Evolutionary conservation across 345 rosid species (phyloP), one percentile per base, ranked within the genome.

Genomic region (Chamaenerion angustifolium): DNA sequence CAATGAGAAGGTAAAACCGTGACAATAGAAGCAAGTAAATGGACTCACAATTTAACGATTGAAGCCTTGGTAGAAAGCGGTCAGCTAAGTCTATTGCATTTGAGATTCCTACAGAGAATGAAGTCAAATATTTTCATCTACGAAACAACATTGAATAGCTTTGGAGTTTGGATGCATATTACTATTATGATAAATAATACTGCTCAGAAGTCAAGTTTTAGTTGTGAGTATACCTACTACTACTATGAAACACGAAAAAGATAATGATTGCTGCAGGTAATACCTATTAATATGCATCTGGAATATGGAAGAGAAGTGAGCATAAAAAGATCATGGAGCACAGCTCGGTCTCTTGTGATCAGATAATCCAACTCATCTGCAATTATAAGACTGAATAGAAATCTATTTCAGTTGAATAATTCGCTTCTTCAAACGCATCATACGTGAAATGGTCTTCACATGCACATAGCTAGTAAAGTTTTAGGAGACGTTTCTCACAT

Each of bases 321-420:
- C 94, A 83, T 79, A 69, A 90, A 89, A 52, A 90, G 85, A 71
- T 90, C 95, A 56, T 90, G 82, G 49, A 90, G 94, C 43, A 90
- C 88, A 56, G 73, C 83, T 9, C 86, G 65, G 67, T 90, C 98
- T 62, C 61, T 79, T 11, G 94, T 86, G 43, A 90, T 81, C 66
- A 90, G 61, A 67, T 81, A 90, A 63, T 86, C 98, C 78, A 90
- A 62, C 71, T 85, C 98, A 67, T 86, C 98, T 12, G 79, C 92
- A 63, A 89, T 73, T 42, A 89, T 54, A 7, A 89, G 55, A 82
- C 98, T 83, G 79, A 48, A 56, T 41, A 0, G 37, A 56, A 21
- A 31, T 7, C 21, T 46, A 45, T 31, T 46, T 49, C 27, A 63
- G 44, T 4, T 48, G 44, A 46, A 54, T 37, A 49, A 10, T 23